These are phyloP conservation scores for Artemisia argyi DNA, from an alignment of 129 eudicot genomes.

Conservation along the genomic window DNA sequence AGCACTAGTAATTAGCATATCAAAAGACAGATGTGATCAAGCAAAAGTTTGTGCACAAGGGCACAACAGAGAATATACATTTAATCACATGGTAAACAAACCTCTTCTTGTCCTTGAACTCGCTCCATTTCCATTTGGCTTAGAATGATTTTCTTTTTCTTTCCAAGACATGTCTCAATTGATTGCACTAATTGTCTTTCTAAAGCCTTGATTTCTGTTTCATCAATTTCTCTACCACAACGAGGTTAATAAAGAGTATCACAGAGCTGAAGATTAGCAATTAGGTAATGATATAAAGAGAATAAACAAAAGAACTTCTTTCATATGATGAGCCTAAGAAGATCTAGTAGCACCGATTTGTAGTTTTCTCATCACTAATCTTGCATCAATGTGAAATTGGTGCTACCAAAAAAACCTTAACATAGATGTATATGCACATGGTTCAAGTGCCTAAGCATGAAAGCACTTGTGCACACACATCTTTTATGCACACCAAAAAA, in stretches of 20 bases:
- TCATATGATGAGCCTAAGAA: not conserved
- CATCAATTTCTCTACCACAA: constrained; percentile 87
- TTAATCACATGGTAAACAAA: constrained; percentile 22
- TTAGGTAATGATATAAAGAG: constrained; percentile 1
- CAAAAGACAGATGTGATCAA: constrained; percentile 5
- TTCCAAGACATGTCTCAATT: constrained; percentile 82
- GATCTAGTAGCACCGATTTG: too few species aligned
- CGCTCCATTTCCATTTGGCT: constrained; percentile 79
- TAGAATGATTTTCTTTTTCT: constrained; percentile 94
- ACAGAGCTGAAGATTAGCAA: constrained; percentile 15
- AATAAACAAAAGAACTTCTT: constrained; percentile 15
- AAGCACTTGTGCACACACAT: too few species aligned
- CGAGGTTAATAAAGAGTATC: constrained; percentile 25
- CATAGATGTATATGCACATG: too few species aligned
- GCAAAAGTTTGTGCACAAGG: constrained; percentile 18
- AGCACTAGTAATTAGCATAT: not conserved
- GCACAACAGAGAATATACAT: not conserved
- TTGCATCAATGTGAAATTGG: too few species aligned
- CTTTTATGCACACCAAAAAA: not conserved
- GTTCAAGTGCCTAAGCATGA: too few species aligned
- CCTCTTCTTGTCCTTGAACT: constrained; percentile 93
- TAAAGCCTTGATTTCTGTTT: constrained; percentile 86
- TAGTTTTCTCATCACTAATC: too few species aligned
- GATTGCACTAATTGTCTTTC: constrained; percentile 99
- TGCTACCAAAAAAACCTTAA: too few species aligned